Evolutionary conservation across 2,329 filamentous ascomycete species (phyloP).

Genomic region (Grosmannia clavigera): DNA sequence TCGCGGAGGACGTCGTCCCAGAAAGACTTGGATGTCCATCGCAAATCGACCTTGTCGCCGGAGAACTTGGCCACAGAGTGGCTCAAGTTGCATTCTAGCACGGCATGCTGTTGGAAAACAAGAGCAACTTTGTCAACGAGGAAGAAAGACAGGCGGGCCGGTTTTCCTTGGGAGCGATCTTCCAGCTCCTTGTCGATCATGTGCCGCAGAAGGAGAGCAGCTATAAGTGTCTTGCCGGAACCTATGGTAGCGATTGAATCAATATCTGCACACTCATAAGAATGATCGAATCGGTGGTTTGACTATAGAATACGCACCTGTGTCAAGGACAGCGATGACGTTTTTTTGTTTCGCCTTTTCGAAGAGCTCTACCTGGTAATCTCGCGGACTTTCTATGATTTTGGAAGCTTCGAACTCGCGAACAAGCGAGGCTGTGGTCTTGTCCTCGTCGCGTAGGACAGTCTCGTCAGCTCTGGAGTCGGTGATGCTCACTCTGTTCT

Average conservation of each 20-base stretch:
- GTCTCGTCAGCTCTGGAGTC: slow-evolving; percentile 13
- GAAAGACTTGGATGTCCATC: slow-evolving; percentile 26
- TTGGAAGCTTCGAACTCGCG: slow-evolving; percentile 24
- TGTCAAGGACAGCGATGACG: slow-evolving; percentile 85
- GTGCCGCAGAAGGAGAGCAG: slow-evolving; percentile 69
- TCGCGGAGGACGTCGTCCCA: slow-evolving; percentile 42
- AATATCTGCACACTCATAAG: no score
- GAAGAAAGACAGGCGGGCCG: slow-evolving; percentile 67
- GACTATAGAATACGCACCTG: slow-evolving; percentile 37
- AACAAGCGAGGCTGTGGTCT: slow-evolving; percentile 22
- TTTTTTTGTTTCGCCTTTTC: slow-evolving; percentile 76
- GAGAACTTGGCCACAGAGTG: slow-evolving; percentile 62
- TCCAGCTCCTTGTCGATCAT: slow-evolving; percentile 67
- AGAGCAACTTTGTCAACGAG: slow-evolving; percentile 82
- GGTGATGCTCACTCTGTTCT: slow-evolving; percentile 23
- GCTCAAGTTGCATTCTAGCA: slow-evolving; percentile 70
- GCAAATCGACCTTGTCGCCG: slow-evolving; percentile 48
- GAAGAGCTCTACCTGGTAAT: slow-evolving; percentile 88
- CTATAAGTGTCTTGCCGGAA: slow-evolving; percentile 93
- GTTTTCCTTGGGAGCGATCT: slow-evolving; percentile 45
- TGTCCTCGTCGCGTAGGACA: slow-evolving; percentile 18
- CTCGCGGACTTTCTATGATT: slow-evolving; percentile 67
- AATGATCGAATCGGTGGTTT: background rate
- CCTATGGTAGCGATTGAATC: slow-evolving; percentile 34
- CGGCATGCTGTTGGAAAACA: slow-evolving; percentile 78